Percentiles rank a stretch among this genome's conserved stretches.
These are phyloP conservation scores for Cystobasidium onofrii DNA, from an alignment of 768 basidiomycete species.

Conservation along the genomic window DNA sequence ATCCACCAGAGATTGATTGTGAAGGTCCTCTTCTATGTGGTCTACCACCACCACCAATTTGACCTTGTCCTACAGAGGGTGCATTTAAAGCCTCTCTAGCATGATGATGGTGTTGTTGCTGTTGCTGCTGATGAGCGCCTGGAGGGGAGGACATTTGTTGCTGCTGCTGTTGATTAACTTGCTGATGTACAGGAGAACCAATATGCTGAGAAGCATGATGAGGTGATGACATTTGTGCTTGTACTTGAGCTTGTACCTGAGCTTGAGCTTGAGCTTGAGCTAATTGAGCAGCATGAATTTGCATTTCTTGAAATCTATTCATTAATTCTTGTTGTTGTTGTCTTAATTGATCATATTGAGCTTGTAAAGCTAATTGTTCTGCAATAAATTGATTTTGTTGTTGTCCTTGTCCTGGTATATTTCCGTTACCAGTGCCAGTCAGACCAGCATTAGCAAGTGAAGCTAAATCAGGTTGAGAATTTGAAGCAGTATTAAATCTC, in stretches of 20 bases:
- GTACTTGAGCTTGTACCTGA: background rate
- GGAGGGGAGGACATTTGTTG: background rate
- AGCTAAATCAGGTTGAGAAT: conserved; percentile 19
- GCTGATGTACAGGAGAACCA: conserved; percentile 1
- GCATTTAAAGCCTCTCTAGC: background rate
- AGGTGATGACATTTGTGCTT: too few relatives aligned
- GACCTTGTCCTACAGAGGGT: background rate
- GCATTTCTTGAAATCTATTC: conserved; percentile 76
- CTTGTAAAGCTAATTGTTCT: conserved; percentile 89
- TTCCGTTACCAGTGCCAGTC: background rate
- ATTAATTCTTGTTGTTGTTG: conserved; percentile 84
- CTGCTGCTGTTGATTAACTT: conserved; percentile 12
- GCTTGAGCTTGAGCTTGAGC: conserved; percentile 1
- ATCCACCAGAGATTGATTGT: background rate
- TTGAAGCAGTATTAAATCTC: background rate
- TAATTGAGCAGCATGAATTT: conserved; percentile 51
- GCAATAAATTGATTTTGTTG: conserved; percentile 68
- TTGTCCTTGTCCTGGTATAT: background rate
- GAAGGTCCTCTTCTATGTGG: conserved; percentile 2
- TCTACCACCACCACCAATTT: background rate
- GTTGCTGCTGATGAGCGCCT: background rate
- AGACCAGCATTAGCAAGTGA: background rate
- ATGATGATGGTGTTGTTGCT: conserved; percentile 6
- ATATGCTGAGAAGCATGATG: too few relatives aligned
- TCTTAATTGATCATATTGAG: conserved; percentile 78